Conservation (phyloP, 352 stramenopile species). For the Thraustochytrium striatum region DNA sequence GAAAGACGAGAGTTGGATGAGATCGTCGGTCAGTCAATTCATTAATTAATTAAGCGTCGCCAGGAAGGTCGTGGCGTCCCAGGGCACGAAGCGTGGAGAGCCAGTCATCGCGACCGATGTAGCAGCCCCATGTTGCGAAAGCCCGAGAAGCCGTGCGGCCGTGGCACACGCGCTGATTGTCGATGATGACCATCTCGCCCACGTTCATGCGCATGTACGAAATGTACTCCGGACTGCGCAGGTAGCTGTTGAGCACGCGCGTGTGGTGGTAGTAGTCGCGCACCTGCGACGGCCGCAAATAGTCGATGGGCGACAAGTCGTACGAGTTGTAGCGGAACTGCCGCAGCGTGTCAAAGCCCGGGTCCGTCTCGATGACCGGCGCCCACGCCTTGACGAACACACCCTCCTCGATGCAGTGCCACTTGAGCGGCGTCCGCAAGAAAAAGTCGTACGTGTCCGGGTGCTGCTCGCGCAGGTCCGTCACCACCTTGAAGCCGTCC, state of each 20-base stretch:
- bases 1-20: no score
- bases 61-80: no score
- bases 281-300: slow-evolving; percentile 69
- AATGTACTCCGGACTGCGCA: slow-evolving; percentile 65
- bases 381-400: slow-evolving; percentile 71
- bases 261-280: slow-evolving; percentile 67
- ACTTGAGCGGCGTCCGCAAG: slow-evolving; percentile 65
- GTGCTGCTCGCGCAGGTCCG: slow-evolving; percentile 63
- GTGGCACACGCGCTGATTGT: slow-evolving; percentile 79
- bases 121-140: no score
- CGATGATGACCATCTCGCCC: slow-evolving; percentile 73
- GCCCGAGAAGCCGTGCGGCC: slow-evolving; percentile 67
- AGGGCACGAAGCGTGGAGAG: slow-evolving; percentile 28
- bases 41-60: no score
- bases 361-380: slow-evolving; percentile 70
- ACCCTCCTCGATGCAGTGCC: slow-evolving; percentile 71
- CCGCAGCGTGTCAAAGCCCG: slow-evolving; percentile 61
- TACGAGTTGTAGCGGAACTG: slow-evolving; percentile 81
- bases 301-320: slow-evolving; percentile 71
- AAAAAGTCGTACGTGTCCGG: slow-evolving; percentile 69
- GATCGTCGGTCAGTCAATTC: no score
- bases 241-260: slow-evolving; percentile 66
- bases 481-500: slow-evolving; percentile 70
- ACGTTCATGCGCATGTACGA: slow-evolving; percentile 58
- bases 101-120: slow-evolving; percentile 74